Evolutionary conservation across 768 basidiomycete genomes (phyloP).

Genomic region (Hericium alpestre): DNA sequence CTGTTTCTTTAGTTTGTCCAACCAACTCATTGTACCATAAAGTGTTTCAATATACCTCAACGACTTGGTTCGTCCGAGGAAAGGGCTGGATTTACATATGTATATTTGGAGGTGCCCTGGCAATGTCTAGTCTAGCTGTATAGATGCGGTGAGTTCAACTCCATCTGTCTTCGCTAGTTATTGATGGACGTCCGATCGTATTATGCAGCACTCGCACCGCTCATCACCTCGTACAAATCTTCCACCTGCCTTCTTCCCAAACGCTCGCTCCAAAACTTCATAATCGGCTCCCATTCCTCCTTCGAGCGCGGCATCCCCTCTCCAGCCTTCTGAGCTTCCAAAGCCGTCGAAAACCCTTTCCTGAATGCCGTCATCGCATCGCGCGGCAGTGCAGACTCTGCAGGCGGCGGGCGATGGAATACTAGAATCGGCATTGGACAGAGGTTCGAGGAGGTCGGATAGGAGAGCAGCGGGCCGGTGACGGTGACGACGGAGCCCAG

Average conservation of each 20-base stretch:
- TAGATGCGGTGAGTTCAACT: not conserved
- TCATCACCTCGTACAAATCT: conserved; percentile 64
- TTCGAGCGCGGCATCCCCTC: conserved; percentile 67
- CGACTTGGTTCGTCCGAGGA: no score
- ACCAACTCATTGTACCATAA: no score
- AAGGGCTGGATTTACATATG: no score
- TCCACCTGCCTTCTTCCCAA: conserved; percentile 45
- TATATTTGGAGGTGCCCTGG: not conserved
- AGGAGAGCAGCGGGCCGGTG: conserved; percentile 67
- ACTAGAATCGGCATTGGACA: conserved; percentile 56
- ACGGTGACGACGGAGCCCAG: conserved; percentile 63
- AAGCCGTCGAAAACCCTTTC: conserved; percentile 45
- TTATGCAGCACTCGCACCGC: conserved; percentile 11
- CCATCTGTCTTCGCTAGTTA: not conserved
- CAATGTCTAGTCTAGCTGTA: not conserved
- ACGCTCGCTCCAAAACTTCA: conserved; percentile 77
- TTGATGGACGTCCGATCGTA: not conserved
- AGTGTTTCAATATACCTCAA: no score
- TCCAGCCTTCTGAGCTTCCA: conserved; percentile 37
- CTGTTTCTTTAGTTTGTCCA: no score
- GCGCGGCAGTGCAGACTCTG: conserved; percentile 33
- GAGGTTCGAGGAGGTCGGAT: conserved; percentile 45
- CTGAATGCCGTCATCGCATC: conserved; percentile 40
- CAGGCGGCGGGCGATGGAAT: conserved; percentile 41
- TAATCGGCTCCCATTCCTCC: conserved; percentile 75